These are phyloP conservation scores for Heterobasidion irregulare DNA, from an alignment of 1,284 basidiomycete genomes.

Conservation along the genomic window DNA sequence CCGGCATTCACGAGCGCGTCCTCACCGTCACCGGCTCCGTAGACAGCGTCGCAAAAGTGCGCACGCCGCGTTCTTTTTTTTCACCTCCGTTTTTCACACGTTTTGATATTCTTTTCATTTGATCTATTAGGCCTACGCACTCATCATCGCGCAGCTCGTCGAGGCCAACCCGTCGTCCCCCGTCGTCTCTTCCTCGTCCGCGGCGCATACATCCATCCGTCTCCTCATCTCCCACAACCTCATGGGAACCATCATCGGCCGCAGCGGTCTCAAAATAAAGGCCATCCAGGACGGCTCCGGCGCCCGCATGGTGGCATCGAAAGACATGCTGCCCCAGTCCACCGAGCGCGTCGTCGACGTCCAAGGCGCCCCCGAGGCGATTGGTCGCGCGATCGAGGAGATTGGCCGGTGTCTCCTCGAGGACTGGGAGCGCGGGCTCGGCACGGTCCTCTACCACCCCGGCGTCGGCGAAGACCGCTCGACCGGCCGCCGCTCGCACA, in stretches of 20 bases:
- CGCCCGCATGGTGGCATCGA: conserved; percentile 95
- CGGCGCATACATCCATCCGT: conserved; percentile 83
- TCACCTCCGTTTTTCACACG: conserved; percentile 3
- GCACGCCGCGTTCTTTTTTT: conserved; percentile 11
- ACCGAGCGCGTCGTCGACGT: conserved; percentile 98
- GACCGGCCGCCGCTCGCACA: conserved; percentile 39
- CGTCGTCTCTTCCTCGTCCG: conserved; percentile 49
- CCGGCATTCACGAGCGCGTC: conserved; percentile 95
- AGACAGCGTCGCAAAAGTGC: conserved; percentile 84
- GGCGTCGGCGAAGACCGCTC: conserved; percentile 73
- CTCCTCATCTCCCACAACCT: conserved; percentile 97
- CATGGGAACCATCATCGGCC: conserved; percentile 99
- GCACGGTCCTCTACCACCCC: conserved; percentile 95
- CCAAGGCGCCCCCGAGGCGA: conserved; percentile 86
- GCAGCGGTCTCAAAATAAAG: conserved; percentile 97
- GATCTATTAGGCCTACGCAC: conserved; percentile 73
- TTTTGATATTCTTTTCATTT: conserved; percentile 7
- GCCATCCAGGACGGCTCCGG: conserved; percentile 98
- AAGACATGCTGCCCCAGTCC: conserved; percentile 98
- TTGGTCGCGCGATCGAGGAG: conserved; percentile 88
- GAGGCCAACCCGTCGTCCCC: conserved; percentile 65
- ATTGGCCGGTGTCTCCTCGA: conserved; percentile 94
- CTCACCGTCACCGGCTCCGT: conserved; percentile 89
- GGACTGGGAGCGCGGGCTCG: conserved; percentile 91
- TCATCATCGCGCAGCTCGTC: conserved; percentile 92